Evolutionary conservation across 805 yeast genomes (phyloP), one percentile per base, ranked within the genome.

Genomic region (Metschnikowia proteae): DNA sequence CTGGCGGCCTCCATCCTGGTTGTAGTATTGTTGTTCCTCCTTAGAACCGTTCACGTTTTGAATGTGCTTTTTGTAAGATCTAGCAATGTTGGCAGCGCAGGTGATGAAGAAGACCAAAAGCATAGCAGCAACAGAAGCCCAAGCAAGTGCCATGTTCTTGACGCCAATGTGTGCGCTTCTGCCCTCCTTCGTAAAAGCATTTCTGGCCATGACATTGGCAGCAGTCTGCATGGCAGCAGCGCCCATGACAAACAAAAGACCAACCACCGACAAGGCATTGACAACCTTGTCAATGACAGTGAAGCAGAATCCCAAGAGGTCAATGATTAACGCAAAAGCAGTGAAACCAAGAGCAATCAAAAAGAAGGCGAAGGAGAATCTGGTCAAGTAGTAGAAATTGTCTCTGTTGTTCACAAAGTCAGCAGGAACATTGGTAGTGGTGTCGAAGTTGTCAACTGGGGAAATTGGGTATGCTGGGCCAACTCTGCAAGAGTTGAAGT

Each of bases 391-490:
- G 70, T 71, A 85, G 67, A 73, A 83, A 11, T 78, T 66, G 56
- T 77, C 72, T 72, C 87, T 79, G 66, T 77, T 73, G 47, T 63
- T 62, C 52, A 78, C 62, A 47, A 85, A 85, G 48, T 71, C 74
- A 4, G 58, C 47, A 45, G 90, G 90, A 30, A 85, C 75, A 49
- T 72, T 75, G 2, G 57, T 58, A 17, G 70, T 60, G 45, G 83
- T 73, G 47, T 74, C 74, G 59, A 89, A 89, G 71, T 88, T 88
- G 59, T 80, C 81, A 41, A 67, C 78, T 28, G 97, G 97, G 26
- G 95, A 86, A 63, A 90, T 81, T 38, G 96, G 89, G 68, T 76
- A 83, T n/a, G 88, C 97, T 17, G 97, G 86, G 10, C 82, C 80
- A 38, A 75, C 63, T 40, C 66, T 62, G 60, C 76, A 77, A 22